phyloP scores from a whole-genome alignment of 306 rosid genomes.

The Cicer cuneatum region DNA sequence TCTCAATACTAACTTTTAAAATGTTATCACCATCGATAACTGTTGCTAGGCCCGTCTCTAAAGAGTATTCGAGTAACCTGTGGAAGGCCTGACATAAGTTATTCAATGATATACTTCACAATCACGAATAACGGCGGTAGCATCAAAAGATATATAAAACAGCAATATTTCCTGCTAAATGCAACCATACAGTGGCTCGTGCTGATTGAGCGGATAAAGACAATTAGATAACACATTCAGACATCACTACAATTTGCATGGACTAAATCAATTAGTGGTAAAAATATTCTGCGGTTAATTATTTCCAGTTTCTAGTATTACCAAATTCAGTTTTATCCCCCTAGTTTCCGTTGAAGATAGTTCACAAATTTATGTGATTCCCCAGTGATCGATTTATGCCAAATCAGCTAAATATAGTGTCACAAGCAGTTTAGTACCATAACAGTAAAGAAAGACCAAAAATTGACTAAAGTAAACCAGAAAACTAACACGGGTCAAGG shows the following conservation, averaged over 20 bases:
- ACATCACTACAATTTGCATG: constrained; percentile 37
- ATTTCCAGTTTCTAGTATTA: constrained; percentile 1
- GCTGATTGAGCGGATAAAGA: constrained; percentile 4
- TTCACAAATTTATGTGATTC: constrained; percentile 26
- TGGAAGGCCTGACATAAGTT: constrained; percentile 23
- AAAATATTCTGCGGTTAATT: constrained; percentile 13
- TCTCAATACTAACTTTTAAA: constrained; percentile 61
- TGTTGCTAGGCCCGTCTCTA: constrained; percentile 67
- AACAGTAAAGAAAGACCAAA: constrained; percentile 2
- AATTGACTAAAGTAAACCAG: background rate
- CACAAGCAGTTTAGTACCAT: background rate
- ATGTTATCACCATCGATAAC: constrained; percentile 61
- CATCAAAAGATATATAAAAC: constrained; percentile 13
- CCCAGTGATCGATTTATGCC: constrained; percentile 18
- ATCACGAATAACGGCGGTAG: constrained; percentile 7
- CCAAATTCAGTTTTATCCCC: constrained; percentile 4
- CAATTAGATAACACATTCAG: constrained; percentile 12
- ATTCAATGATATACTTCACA: constrained; percentile 31
- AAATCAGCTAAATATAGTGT: background rate
- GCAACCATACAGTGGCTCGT: constrained; percentile 37
- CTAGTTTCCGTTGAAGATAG: constrained; percentile 30
- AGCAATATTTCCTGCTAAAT: background rate
- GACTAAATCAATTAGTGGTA: constrained; percentile 26
- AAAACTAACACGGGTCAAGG: constrained; percentile 14
- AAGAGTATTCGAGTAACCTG: constrained; percentile 69